Conservation (phyloP, 768 basidiomycete genomes). For the Dacryopinax primogenitus region DNA sequence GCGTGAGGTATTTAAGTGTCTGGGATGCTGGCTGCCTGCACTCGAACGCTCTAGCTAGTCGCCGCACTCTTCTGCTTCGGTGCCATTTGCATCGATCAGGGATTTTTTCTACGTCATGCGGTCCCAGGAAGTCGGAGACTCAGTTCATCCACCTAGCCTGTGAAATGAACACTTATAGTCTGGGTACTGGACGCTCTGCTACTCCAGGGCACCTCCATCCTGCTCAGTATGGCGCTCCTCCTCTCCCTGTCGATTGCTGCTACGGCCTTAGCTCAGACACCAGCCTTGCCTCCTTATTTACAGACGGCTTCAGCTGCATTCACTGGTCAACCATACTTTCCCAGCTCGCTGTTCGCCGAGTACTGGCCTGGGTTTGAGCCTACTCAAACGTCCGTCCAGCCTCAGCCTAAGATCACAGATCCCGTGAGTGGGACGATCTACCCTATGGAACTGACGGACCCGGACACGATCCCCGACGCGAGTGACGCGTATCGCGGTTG, state of each 20-base stretch:
- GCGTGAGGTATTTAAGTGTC: no score
- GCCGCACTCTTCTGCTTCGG: no score
- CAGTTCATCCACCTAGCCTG: no score
- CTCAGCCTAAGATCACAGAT: slow-evolving; percentile 15
- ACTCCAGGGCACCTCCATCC: not conserved
- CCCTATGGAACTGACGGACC: slow-evolving; percentile 49
- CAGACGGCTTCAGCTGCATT: not conserved
- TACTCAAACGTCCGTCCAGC: slow-evolving; percentile 14
- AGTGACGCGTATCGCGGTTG: not conserved
- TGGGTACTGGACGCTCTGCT: not conserved
- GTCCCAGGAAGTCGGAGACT: no score
- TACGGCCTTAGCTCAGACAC: not conserved
- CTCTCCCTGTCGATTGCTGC: not conserved
- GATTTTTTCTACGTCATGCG: no score
- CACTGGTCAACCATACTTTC: slow-evolving; percentile 11
- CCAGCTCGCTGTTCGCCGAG: slow-evolving; percentile 9
- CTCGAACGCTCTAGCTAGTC: no score
- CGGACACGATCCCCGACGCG: slow-evolving; percentile 39
- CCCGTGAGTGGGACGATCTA: slow-evolving; percentile 31
- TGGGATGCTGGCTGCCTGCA: no score
- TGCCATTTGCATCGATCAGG: no score
- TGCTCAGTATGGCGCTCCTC: not conserved
- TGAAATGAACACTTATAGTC: no score
- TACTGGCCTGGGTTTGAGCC: slow-evolving; percentile 15
- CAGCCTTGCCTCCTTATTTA: not conserved